Conservation (phyloP, 352 stramenopile genomes). For the Stramenopiles sp. region DNA sequence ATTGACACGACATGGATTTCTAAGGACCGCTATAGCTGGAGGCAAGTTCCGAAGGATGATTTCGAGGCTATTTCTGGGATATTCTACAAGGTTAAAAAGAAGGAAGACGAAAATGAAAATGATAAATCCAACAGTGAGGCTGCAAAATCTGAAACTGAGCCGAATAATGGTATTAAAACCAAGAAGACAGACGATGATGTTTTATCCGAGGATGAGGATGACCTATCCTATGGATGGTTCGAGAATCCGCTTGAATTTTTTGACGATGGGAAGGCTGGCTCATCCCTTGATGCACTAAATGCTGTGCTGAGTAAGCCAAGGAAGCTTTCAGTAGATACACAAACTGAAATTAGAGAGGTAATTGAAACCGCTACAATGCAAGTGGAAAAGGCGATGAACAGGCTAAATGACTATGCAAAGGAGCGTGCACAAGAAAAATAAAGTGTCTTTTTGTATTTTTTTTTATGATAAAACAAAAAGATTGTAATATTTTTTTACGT, state of each 20-base stretch:
- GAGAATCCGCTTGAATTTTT: no score
- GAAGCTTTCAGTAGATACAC: neutral
- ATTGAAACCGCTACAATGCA: neutral
- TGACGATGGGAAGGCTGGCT: no score
- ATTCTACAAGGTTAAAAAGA: neutral
- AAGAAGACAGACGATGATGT: neutral
- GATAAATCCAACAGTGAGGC: neutral
- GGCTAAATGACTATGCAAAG: neutral
- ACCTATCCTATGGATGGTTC: no score
- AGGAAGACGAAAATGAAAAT: neutral
- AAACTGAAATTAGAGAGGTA: neutral
- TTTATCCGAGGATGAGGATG: neutral
- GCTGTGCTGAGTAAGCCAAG: neutral
- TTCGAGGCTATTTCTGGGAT: no score
- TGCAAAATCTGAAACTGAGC: neutral
- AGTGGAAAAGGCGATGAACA: neutral
- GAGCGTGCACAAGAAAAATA: no score
- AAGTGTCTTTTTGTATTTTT: no score
- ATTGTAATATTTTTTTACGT: no score
- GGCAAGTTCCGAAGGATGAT: neutral
- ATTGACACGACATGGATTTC: conserved; percentile 10
- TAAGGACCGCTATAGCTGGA: neutral
- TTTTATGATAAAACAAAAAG: no score
- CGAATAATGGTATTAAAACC: neutral
- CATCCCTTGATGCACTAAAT: neutral